These are phyloP conservation scores for Pichia rugopelliculosa DNA, from an alignment of 805 yeast species.

Conservation along the genomic window DNA sequence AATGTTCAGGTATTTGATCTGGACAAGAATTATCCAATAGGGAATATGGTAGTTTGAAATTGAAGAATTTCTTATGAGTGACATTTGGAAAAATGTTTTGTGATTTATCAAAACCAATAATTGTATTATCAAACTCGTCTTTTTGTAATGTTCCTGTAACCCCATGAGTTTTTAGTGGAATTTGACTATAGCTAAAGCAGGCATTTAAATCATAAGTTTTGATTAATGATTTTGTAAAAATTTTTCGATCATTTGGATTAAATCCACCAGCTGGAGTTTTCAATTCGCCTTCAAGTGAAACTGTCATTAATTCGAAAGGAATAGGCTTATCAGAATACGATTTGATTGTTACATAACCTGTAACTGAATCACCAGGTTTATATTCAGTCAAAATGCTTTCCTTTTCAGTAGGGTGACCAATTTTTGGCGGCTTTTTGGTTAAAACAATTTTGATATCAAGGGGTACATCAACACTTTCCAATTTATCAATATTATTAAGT, in stretches of 20 bases:
- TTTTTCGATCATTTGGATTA: conserved; percentile 4
- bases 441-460: conserved; percentile 23
- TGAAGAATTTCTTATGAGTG: conserved; percentile 47
- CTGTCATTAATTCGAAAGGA: conserved; percentile 54
- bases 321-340: conserved; percentile 35
- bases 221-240: conserved; percentile 28
- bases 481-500: conserved; percentile 20
- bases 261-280: conserved; percentile 15
- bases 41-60: conserved; percentile 46
- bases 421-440: conserved; percentile 34
- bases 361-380: conserved; percentile 60
- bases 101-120: conserved; percentile 36
- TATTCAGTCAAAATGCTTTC: conserved; percentile 41
- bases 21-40: conserved; percentile 48
- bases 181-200: conserved; percentile 35
- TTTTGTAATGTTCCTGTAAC: neutral
- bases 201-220: conserved; percentile 47
- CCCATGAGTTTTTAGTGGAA: conserved; percentile 11
- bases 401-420: conserved; percentile 12
- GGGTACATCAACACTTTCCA: conserved; percentile 19
- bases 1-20: conserved; percentile 31
- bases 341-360: conserved; percentile 45
- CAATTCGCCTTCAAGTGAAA: conserved; percentile 46
- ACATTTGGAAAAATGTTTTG: conserved; percentile 38
- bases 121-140: conserved; percentile 20